Evolutionary conservation across 768 basidiomycete genomes (phyloP), one percentile per base, ranked within the genome.

Genomic region (Cystobasidium onofrii): DNA sequence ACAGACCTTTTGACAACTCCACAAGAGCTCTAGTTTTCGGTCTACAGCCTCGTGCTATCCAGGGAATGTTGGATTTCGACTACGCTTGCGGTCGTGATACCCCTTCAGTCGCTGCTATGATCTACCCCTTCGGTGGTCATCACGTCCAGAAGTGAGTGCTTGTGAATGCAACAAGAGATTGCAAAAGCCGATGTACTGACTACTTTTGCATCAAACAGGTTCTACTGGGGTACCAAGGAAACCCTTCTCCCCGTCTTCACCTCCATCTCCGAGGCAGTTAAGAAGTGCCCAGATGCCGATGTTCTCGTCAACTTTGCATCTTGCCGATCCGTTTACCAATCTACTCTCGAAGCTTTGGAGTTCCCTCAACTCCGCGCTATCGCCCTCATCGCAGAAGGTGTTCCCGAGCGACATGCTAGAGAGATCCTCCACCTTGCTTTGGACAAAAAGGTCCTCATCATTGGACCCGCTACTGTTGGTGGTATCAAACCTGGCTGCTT

Each of bases 181-280:
- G n/a, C n/a, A n/a, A n/a, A n/a, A n/a, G n/a, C n/a, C n/a, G n/a
- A n/a, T n/a, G n/a, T n/a, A 6, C 39, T 39, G 39, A 6, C 15
- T 6, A 15, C 15, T 39, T 39, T 15, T 15, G 39, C 39, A 9
- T 52, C 57, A 31, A 20, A 13, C 33, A 64, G 46, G 61, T 97
- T 99, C 87, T 98, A 99, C 86, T 98, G 96, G 96, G 96, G 96
- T 71, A 98, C 96, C 46, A 92, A 91, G 85, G 96, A 98, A 85
- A 95, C 95, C 1, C 89, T 99, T 61, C 88, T 99, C 44, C 96
- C 96, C 64, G 95, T 99, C 52, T 99, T 96, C 85, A 95, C 94
- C 23, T 87, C 87, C 70, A 85, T 96, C 77, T 87, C 87, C 67
- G 95, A 97, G 80, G 95, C 95, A 17, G 87, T 89, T 77, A 85